phyloP scores from a whole-genome alignment of 148 eudicot genomes.

The Rheum nobile region DNA sequence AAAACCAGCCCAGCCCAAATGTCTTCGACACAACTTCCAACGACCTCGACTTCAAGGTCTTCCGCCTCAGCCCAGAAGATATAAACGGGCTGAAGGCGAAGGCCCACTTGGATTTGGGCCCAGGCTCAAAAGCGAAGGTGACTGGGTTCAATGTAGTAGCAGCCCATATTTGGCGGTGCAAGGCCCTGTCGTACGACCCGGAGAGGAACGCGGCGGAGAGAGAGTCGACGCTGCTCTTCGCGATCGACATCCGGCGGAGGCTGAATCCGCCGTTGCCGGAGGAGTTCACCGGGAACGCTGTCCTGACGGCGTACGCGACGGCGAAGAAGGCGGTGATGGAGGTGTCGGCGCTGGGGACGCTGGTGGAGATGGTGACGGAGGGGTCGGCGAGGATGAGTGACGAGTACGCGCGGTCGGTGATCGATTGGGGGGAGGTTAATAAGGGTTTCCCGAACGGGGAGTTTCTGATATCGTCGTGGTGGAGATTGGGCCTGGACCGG shows the following conservation, averaged over 20 bases:
- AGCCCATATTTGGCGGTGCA: conserved; percentile 77
- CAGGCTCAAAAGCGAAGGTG: conserved; percentile 16
- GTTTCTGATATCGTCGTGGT: conserved; percentile 83
- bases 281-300: conserved; percentile 68
- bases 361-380: conserved; percentile 52
- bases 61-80: conserved; percentile 36
- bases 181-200: conserved; percentile 41
- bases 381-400: conserved; percentile 60
- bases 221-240: conserved; percentile 44
- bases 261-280: conserved; percentile 45
- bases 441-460: conserved; percentile 86
- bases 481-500: conserved; percentile 74
- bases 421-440: conserved; percentile 77
- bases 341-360: conserved; percentile 27
- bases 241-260: conserved; percentile 61
- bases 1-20: conserved; percentile 19
- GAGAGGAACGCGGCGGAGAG: conserved; percentile 12
- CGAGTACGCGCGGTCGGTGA: conserved; percentile 67
- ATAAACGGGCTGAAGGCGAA: conserved; percentile 36
- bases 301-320: conserved; percentile 66
- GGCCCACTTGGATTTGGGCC: conserved; percentile 17
- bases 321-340: conserved; percentile 41
- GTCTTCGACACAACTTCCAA: conserved; percentile 34
- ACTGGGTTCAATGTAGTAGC: conserved; percentile 71
- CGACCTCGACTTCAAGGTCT: conserved; percentile 57